Evolutionary conservation across 176 grass and related monocot species (phyloP), one percentile per base, ranked within the genome.

Genomic region (Oryza punctata): DNA sequence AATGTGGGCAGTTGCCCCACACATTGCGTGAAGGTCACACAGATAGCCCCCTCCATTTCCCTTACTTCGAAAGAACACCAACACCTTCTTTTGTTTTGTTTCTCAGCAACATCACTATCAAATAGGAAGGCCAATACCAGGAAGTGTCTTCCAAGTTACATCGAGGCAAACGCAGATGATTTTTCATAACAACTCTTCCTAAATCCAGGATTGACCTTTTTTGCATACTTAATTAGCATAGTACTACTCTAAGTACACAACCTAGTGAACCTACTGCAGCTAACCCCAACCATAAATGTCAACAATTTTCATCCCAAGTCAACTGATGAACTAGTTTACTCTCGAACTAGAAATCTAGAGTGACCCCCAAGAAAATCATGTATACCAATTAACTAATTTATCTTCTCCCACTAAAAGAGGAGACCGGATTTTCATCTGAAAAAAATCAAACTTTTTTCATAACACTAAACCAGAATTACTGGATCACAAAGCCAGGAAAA

Each of bases 251-350:
- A 72, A 49, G 15, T 64, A 54, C 8, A 64, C 11, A 24, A 24
- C n/a, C 57, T 24, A 61, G 57, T 61, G 57, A 67, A 78, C 73
- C 84, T 86, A 82, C 78, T 63, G 14, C 66, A 73, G 73, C 60
- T 78, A 75, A 69, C n/a, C 57, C 61, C 32, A 86, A 30, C 35
- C 47, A 83, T 69, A 78, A 65, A 79, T 3, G 68, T 67, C 66
- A 63, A 67, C 83, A 78, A 4, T 72, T 46, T 15, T 78, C 59
- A 67, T 78, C 45, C 25, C 14, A 47, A 81, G 73, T 78, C 88
- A 86, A 73, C 73, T 65, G 65, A 6, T 61, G 52, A 32, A 78
- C 52, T 25, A 65, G 1, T 32, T 18, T 38, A 1, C 45, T 44
- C 43, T 69, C 10, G 18, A 81, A 65, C 3, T 35, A 47, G 2